Evolutionary conservation across 2,329 filamentous ascomycete species (phyloP), one percentile per base, ranked within the genome.

Genomic region (Xylaria sp.): DNA sequence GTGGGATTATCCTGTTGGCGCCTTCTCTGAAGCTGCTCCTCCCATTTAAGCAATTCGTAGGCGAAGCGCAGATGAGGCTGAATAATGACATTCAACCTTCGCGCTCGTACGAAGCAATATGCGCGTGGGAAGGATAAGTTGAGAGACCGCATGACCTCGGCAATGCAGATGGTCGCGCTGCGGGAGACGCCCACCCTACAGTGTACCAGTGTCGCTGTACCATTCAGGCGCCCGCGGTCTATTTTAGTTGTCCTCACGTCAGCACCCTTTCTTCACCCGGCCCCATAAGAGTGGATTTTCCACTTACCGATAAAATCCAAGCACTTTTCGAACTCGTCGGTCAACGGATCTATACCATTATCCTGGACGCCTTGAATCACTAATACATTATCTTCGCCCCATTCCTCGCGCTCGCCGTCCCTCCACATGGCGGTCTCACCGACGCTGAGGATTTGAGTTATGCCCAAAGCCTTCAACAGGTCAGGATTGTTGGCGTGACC

Each of bases 81-180:
- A 67, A 99, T 98, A 67, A 99, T 99, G 55, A 99, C 95, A 73
- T 99, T 99, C 50, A 99, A 82, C 64, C 95, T 85, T 56, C 95
- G 87, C 19, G 95, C 95, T 33, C 95, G 89, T 38, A 99, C 95
- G 76, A 94, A 98, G 76, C 95, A 98, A 77, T 99, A 99, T 62
- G 95, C 95, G 58, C 92, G 86, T 12, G 95, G 93, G 71, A 98
- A 94, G 0, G 92, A 95, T 67, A 97, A 79, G 21, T 87, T 83
- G 70, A 92, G 78, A 25, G 89, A 83, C 37, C 89, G 88, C 95
- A 99, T 99, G 37, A 98, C 92, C 77, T 98, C 94, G n/a, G 95
- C 95, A 72, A 99, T 99, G 75, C 95, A 98, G 65, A 99, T 97
- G 1, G 94, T 99, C 12, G 95, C 95, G 66, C 92, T 97, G 54